Evolutionary conservation across 2,329 filamentous ascomycete species (phyloP).

Genomic region (Zymoseptoria pseudotritici): DNA sequence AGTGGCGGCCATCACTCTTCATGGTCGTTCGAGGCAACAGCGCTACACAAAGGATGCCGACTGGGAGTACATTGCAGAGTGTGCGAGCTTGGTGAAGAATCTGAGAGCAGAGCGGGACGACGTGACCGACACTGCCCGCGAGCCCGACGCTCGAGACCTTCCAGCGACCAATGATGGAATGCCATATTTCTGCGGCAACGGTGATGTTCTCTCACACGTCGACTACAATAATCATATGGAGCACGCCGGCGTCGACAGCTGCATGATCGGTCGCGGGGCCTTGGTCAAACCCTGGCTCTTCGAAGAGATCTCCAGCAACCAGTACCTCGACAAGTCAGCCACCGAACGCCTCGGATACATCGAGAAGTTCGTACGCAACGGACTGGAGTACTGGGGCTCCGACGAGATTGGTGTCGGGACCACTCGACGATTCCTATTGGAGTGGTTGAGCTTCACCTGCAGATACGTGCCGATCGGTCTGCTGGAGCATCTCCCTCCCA

Average conservation of each 20-base stretch:
- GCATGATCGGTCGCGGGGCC: slow-evolving; percentile 95
- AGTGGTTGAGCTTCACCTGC: slow-evolving; percentile 91
- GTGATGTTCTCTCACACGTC: slow-evolving; percentile 87
- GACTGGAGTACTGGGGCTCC: slow-evolving; percentile 88
- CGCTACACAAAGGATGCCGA: slow-evolving; percentile 88
- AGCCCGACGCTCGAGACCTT: slow-evolving; percentile 67
- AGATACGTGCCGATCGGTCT: slow-evolving; percentile 87
- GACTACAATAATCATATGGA: slow-evolving; percentile 77
- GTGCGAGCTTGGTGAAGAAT: slow-evolving; percentile 71
- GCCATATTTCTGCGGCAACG: slow-evolving; percentile 85
- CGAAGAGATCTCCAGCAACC: slow-evolving; percentile 84
- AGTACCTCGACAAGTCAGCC: slow-evolving; percentile 93
- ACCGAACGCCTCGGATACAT: slow-evolving; percentile 77
- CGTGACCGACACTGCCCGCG: slow-evolving; percentile 66
- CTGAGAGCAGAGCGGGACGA: slow-evolving; percentile 63
- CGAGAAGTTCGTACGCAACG: slow-evolving; percentile 83
- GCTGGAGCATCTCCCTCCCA: slow-evolving; percentile 79
- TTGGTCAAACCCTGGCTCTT: slow-evolving; percentile 98
- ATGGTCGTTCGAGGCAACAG: slow-evolving; percentile 88
- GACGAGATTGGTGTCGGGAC: slow-evolving; percentile 90
- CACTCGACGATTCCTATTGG: slow-evolving; percentile 84
- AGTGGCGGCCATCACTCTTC: slow-evolving; percentile 89
- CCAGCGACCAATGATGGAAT: slow-evolving; percentile 49
- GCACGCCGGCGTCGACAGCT: slow-evolving; percentile 74
- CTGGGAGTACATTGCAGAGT: slow-evolving; percentile 90